These are phyloP conservation scores for Fomitopsis pulvina DNA, from an alignment of 768 basidiomycete species.

Conservation along the genomic window DNA sequence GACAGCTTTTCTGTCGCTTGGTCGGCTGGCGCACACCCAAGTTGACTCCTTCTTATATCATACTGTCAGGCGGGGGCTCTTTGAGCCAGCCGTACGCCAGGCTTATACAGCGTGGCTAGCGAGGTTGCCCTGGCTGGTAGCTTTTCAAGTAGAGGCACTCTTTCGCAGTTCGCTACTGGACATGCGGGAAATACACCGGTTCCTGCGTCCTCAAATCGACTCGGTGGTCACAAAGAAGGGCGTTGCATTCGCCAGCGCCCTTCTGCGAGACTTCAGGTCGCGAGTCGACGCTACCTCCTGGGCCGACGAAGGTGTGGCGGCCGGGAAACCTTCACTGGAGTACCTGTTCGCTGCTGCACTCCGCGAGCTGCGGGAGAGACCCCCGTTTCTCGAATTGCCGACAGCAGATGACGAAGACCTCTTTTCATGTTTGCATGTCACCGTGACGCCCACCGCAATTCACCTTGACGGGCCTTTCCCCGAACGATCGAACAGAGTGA, in stretches of 20 bases:
- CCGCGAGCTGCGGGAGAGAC: slow-evolving; percentile 8
- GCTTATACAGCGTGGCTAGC: slow-evolving; percentile 28
- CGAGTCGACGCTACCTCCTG: slow-evolving; percentile 15
- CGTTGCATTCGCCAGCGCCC: slow-evolving; percentile 28
- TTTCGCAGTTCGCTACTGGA: slow-evolving; percentile 35
- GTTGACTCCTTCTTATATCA: slow-evolving; percentile 28
- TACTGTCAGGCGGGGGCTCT: slow-evolving; percentile 37
- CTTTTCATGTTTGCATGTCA: slow-evolving; percentile 40
- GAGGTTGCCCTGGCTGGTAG: slow-evolving; percentile 39
- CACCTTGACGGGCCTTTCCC: slow-evolving; percentile 46
- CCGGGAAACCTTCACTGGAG: slow-evolving; percentile 1
- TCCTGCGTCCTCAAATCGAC: slow-evolving; percentile 31
- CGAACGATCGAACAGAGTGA: slow-evolving; percentile 57
- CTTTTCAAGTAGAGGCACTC: slow-evolving; percentile 52
- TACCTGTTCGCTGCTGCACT: slow-evolving; percentile 21
- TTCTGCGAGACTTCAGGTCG: slow-evolving; percentile 36
- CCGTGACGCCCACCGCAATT: slow-evolving; percentile 50
- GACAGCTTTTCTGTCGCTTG: slow-evolving; percentile 31
- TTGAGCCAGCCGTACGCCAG: slow-evolving; percentile 30
- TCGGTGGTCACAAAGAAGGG: slow-evolving; percentile 26
- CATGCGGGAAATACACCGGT: slow-evolving; percentile 38
- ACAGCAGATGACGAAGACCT: slow-evolving; percentile 20
- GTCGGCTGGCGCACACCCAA: slow-evolving; percentile 30
- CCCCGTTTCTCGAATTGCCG: background rate
- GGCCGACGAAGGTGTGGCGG: slow-evolving; percentile 11